Conservation (phyloP, 441 rosid species). For the Eruca vesicaria region DNA sequence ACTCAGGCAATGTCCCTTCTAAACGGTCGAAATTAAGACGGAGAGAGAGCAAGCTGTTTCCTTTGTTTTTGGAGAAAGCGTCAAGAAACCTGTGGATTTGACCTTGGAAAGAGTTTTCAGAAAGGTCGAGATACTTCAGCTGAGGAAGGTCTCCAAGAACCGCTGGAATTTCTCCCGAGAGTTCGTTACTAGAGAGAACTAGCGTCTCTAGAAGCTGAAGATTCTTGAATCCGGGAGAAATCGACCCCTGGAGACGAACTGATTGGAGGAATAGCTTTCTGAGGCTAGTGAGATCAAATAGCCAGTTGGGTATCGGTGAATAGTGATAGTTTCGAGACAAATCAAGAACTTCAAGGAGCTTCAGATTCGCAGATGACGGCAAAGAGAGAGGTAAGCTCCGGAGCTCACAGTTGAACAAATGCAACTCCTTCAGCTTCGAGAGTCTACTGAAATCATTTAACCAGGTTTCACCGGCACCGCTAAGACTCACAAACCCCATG, state of each 20-base stretch:
- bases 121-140: constrained; percentile 32
- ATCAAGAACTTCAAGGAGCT: no score
- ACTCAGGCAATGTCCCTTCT: no score
- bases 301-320: no score
- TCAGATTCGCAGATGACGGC: no score
- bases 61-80: constrained; percentile 28
- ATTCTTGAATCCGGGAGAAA: constrained; percentile 28
- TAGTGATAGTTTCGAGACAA: constrained; percentile 41
- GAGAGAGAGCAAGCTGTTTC: constrained; percentile 31
- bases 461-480: no score
- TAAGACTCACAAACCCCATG: no score
- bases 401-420: no score
- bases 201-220: constrained; percentile 22
- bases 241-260: constrained; percentile 33
- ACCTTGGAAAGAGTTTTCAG: no score
- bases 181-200: constrained; percentile 33
- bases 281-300: no score
- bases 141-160: constrained; percentile 25
- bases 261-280: constrained; percentile 23
- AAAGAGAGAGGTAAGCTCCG: no score
- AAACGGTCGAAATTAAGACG: constrained; percentile 32
- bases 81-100: no score
- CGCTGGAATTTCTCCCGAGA: constrained; percentile 30
- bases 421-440: constrained; percentile 35
- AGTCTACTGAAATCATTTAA: constrained; percentile 33